Percentiles rank a stretch among this genome's conserved stretches.
Conservation (phyloP, 257 asterid genomes). For the Nicotiana benthamiana region DNA sequence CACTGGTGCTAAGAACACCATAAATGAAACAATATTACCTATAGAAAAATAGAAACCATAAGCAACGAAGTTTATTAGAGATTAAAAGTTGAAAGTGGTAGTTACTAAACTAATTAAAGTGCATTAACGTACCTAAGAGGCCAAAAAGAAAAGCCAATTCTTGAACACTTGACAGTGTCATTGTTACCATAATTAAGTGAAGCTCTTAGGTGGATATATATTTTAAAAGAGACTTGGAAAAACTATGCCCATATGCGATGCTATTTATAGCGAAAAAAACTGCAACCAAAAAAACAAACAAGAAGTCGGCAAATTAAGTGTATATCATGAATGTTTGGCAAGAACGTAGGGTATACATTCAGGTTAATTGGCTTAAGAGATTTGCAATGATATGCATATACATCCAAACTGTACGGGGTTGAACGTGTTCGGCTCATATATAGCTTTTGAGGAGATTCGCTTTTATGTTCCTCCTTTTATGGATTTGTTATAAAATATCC, state of each 20-base stretch:
- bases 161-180: slow-evolving; percentile 16
- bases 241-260: background rate
- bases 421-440: too few species aligned
- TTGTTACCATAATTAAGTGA: background rate
- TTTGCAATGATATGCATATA: too few species aligned
- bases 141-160: slow-evolving; percentile 49
- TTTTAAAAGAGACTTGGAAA: slow-evolving; percentile 8
- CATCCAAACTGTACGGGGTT: too few species aligned
- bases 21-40: slow-evolving; percentile 54
- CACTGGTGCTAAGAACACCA: slow-evolving; percentile 64
- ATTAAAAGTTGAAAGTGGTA: background rate
- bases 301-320: slow-evolving; percentile 5
- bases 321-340: slow-evolving; percentile 7
- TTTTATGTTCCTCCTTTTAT: too few species aligned
- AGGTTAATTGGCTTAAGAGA: too few species aligned
- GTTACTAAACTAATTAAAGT: background rate
- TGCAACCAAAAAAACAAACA: background rate
- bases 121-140: slow-evolving; percentile 36
- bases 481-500: too few species aligned
- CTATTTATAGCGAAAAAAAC: slow-evolving; percentile 2
- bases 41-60: background rate
- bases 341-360: too few species aligned
- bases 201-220: slow-evolving; percentile 4
- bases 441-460: too few species aligned
- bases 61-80: background rate